Evolutionary conservation across 1,139 yeast species (phyloP), one percentile per base, ranked within the genome.

Genomic region (Blastobotrys persicus): DNA sequence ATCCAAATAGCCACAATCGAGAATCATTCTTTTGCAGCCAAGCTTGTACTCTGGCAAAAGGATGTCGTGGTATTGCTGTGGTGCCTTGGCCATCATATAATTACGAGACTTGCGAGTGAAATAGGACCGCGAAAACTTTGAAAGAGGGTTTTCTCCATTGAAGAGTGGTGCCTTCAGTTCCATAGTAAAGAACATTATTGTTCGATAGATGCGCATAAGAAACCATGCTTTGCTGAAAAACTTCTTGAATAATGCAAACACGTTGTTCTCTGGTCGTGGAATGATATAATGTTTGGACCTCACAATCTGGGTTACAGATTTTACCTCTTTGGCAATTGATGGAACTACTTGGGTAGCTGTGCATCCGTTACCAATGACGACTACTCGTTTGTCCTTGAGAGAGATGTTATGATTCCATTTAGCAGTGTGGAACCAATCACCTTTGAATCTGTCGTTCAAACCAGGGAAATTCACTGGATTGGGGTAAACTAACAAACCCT

Each of bases 261-360:
- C 33, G 2, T 17, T 23, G n/a, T 23, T 38, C 19, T 34, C 34
- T 18, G 47, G 42, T 14, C 51, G 42, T 3, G 49, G 45, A 32
- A 48, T 26, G 42, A 48, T 26, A 51, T 57, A 53, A 17, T 59
- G 60, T 14, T 55, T 55, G 32, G 61, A 49, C 45, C 62, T 50
- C 16, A 52, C 53, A 31, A 55, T 53, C 31, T 59, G 62, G 5
- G 55, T 54, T 9, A 59, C 33, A 7, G 48, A 44, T 34, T 49
- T 45, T 32, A 47, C 47, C 16, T 49, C 41, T 4, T 44, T 49
- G 3, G 53, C 54, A 31, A 57, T 49, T 7, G 56, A 55, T 12
- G 60, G 76, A 68, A 62, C 54, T 4, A 63, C 53, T 47, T 63
- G 67, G 31, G 59, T 53, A 2, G 63, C 67, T 7, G 64, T 53